Base-by-base conservation (phyloP, 768 basidiomycete genomes). In the Pholiota conissans region DNA sequence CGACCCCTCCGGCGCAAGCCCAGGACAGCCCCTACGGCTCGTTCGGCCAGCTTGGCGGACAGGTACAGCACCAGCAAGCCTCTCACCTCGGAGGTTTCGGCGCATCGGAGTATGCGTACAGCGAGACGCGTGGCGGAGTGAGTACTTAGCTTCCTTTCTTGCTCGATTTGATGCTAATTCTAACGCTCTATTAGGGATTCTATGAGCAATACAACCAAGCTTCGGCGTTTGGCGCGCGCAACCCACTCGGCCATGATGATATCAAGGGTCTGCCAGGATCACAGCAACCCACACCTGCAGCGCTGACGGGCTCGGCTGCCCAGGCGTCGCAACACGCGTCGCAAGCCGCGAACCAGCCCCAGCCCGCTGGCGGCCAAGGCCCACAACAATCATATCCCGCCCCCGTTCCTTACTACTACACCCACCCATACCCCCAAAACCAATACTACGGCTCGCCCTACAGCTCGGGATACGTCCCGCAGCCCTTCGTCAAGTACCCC, bases 401-500 rank as follows among this genome's bases (percentile, higher is more conserved):
- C 8, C 88, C 86, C 5, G 71, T 79, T 27, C 79, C 78, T 13
- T 82, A 81, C 56, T 85, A 80, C 62, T 84, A 86, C 71, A 83
- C 83, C 60, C 80, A 84, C 62, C 81, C 83, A n/a, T 90, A 87
- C 69, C 84, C 86, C 3, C 88, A 89, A 67, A 87, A 85, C 63
- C 88, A 90, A 64, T 90, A 85, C 71, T 91, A 90, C 61, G 85
- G 88, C 48, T 74, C 82, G 1, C 87, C 90, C 4, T 91, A 91
- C 74, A 76, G 69, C 64, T 77, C 78, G 49, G 77, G 74, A 16
- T 82, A 82, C 58, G 79, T 88, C 67, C 86, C 89, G 6, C 86
- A 88, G 64, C 84, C 84, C 3, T 89, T 86, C 67, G 84, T 86
- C 68, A 89, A 91, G 72, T 91, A 91, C 66, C 88, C 89, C 1